Evolutionary conservation across 768 basidiomycete genomes (phyloP).

Genomic region (Xerocomus spinulosus): DNA sequence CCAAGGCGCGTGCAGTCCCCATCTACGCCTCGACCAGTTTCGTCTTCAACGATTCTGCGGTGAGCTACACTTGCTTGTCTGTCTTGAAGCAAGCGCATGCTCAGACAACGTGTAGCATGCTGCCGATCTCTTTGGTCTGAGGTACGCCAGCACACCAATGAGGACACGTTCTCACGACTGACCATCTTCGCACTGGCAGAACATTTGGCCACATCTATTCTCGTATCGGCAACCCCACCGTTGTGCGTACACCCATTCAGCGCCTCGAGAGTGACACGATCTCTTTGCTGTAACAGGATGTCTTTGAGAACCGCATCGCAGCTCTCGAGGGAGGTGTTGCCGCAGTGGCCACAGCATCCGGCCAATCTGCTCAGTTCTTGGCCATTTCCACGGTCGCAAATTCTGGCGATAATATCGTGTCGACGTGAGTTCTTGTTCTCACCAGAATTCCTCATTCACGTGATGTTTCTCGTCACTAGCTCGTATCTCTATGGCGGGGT

Average conservation of each 20-base stretch:
- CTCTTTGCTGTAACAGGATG: constrained; percentile 35
- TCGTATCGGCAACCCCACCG: constrained; percentile 53
- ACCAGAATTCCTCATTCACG: not conserved
- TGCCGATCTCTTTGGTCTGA: constrained; percentile 50
- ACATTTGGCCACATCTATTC: constrained; percentile 49
- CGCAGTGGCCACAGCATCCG: constrained; percentile 53
- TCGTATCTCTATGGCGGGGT: constrained; percentile 60
- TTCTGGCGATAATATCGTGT: constrained; percentile 62
- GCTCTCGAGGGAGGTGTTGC: constrained; percentile 61
- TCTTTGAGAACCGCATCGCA: constrained; percentile 63
- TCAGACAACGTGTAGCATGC: constrained; percentile 38
- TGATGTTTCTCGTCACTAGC: constrained; percentile 19
- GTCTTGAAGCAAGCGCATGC: not conserved
- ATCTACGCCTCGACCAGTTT: constrained; percentile 57
- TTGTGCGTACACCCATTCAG: constrained; percentile 33
- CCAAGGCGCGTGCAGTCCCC: constrained; percentile 58
- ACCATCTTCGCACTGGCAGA: constrained; percentile 15
- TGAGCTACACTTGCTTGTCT: constrained; percentile 11
- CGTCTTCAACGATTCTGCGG: constrained; percentile 52
- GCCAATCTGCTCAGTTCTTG: constrained; percentile 61
- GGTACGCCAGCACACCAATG: constrained; percentile 14
- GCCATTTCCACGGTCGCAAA: constrained; percentile 49
- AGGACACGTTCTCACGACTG: not conserved
- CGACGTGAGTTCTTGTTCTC: constrained; percentile 39
- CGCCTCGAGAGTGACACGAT: not conserved